Evolutionary conservation across 495 filamentous ascomycete species (phyloP).

Genomic region (Neurospora sp.): DNA sequence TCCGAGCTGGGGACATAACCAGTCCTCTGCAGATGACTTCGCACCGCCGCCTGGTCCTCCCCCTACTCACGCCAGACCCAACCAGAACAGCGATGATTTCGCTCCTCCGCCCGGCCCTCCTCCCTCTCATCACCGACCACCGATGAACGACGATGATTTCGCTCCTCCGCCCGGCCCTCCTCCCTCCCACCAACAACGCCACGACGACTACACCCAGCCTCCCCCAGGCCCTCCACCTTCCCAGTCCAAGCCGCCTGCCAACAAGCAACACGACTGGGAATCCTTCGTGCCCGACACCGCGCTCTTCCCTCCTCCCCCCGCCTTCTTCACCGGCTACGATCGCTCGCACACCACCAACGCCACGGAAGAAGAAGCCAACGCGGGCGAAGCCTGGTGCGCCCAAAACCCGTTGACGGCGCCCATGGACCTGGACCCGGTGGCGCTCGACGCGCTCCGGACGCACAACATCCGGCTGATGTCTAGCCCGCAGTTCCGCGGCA

Average conservation of each 20-base stretch:
- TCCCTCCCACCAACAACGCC: slow-evolving; percentile 11
- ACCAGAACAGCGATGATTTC: slow-evolving; percentile 9
- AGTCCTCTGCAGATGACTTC: background rate
- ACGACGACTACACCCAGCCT: slow-evolving; percentile 21
- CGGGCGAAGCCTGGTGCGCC: slow-evolving; percentile 61
- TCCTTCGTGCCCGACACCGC: slow-evolving; percentile 67
- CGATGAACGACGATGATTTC: slow-evolving; percentile 5
- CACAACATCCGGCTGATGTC: slow-evolving; percentile 30
- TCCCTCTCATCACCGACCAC: slow-evolving; percentile 5
- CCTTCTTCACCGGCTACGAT: slow-evolving; percentile 50
- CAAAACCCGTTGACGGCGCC: slow-evolving; percentile 53
- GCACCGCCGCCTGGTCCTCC: background rate
- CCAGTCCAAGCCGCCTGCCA: slow-evolving; percentile 10
- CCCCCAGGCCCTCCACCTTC: slow-evolving; percentile 42
- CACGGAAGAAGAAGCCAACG: slow-evolving; percentile 53
- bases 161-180: slow-evolving; percentile 27
- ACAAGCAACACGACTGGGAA: slow-evolving; percentile 64
- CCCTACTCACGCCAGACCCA: background rate
- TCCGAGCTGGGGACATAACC: slow-evolving; percentile 4
- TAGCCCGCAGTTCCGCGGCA: slow-evolving; percentile 18
- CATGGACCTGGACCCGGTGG: slow-evolving; percentile 35
- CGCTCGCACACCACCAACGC: slow-evolving; percentile 67
- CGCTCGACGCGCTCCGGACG: slow-evolving; percentile 15
- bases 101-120: slow-evolving; percentile 28
- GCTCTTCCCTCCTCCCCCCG: slow-evolving; percentile 72